Conservation (phyloP, 176 grass and related monocot species). For the Carex myosuroides region DNA sequence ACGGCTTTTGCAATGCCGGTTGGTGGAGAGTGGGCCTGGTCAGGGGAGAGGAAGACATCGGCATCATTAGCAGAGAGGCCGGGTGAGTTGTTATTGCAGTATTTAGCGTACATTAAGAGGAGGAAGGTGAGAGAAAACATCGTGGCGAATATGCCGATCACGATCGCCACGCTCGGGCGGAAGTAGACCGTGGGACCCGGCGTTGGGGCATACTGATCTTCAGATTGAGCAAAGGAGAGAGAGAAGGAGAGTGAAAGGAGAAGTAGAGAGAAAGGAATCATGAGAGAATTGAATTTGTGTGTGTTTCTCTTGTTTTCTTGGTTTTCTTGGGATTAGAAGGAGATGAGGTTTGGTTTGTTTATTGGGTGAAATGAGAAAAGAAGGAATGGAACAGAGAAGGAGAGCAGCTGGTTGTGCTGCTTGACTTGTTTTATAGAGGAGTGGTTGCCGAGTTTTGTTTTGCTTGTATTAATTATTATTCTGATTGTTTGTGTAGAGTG, state of each 20-base stretch:
- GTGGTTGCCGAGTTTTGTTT: conserved; percentile 6
- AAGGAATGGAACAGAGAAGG: background rate
- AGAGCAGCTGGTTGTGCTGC: background rate
- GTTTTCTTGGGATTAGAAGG: conserved; percentile 8
- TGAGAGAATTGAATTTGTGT: background rate
- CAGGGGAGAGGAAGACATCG: background rate
- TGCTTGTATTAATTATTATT: background rate
- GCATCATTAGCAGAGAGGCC: background rate
- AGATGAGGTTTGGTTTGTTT: background rate
- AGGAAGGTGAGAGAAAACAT: conserved; percentile 84
- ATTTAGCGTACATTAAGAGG: conserved; percentile 92
- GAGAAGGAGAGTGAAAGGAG: background rate
- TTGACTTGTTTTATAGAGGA: conserved; percentile 20
- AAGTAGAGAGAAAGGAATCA: background rate
- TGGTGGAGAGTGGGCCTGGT: background rate
- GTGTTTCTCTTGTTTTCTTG: conserved; percentile 2
- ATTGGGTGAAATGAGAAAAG: background rate
- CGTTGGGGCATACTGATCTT: background rate
- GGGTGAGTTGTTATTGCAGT: conserved; percentile 38
- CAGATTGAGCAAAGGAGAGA: background rate
- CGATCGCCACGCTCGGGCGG: conserved; percentile 67
- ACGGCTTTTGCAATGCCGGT: conserved; percentile 45
- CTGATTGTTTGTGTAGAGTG: background rate
- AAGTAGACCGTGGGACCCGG: conserved; percentile 41
- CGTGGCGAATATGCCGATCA: conserved; percentile 77